These are phyloP conservation scores for Populus trichocarpa DNA, from an alignment of 441 rosid genomes.

Conservation along the genomic window DNA sequence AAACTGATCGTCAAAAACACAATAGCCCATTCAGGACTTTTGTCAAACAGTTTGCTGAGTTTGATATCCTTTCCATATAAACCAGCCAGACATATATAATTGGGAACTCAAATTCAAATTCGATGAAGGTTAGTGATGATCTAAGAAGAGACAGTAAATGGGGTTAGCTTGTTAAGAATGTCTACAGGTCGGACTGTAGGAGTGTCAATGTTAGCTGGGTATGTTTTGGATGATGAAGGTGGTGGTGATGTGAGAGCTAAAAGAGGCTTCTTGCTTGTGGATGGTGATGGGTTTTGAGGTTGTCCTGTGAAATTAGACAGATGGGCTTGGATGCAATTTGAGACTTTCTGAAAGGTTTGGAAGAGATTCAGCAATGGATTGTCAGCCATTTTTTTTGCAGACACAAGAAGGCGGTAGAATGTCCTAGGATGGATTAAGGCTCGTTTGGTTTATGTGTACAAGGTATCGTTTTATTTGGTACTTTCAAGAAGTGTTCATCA, in stretches of 20 bases:
- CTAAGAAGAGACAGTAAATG: not conserved
- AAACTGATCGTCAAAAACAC: no score
- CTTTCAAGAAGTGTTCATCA: no score
- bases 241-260: constrained; percentile 28
- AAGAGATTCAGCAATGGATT: constrained; percentile 49
- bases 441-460: not conserved
- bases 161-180: constrained; percentile 42
- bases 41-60: constrained; percentile 46
- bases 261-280: constrained; percentile 25
- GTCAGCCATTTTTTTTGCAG: constrained; percentile 39
- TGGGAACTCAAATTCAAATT: not conserved
- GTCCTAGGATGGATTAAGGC: not conserved
- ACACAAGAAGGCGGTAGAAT: not conserved
- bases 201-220: constrained; percentile 19
- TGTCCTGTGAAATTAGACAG: constrained; percentile 44
- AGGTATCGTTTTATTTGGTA: no score
- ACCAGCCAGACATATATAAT: not conserved
- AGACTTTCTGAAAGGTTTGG: constrained; percentile 40
- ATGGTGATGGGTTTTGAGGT: constrained; percentile 10
- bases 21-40: constrained; percentile 32
- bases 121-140: not conserved
- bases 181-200: constrained; percentile 10
- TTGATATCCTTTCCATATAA: not conserved
- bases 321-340: constrained; percentile 52
- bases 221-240: constrained; percentile 25